Conservation (phyloP, 345 rosid genomes). For the Corchorus olitorius region DNA sequence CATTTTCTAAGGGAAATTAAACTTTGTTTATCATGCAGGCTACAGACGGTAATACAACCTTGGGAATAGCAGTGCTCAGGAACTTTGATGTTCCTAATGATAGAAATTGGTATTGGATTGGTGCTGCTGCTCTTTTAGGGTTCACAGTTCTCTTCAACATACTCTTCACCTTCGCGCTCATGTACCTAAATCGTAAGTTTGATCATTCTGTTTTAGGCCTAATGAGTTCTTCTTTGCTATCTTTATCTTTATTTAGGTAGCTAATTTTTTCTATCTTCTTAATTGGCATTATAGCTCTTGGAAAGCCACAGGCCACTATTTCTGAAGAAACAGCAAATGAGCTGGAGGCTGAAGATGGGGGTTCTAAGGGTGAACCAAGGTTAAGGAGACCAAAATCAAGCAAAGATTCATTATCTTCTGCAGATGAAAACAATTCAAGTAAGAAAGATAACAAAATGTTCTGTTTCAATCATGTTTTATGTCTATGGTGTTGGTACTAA, state of each 20-base stretch:
- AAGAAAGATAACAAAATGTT: conserved; percentile 24
- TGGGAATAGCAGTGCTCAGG: conserved; percentile 46
- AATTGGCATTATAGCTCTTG: conserved; percentile 39
- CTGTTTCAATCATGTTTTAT: background rate
- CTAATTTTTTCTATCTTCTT: background rate
- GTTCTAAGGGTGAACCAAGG: conserved; percentile 36
- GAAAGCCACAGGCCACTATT: conserved; percentile 54
- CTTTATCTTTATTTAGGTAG: conserved; percentile 7
- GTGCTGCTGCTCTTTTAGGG: conserved; percentile 50
- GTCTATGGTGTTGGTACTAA: background rate
- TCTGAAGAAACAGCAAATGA: conserved; percentile 49
- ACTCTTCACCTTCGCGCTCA: conserved; percentile 53
- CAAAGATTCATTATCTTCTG: conserved; percentile 39
- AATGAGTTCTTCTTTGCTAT: too few species aligned
- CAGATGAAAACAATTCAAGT: conserved; percentile 52
- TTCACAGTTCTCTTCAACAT: conserved; percentile 56
- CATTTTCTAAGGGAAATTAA: too few species aligned
- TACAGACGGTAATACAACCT: conserved; percentile 26
- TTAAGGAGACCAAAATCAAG: conserved; percentile 28
- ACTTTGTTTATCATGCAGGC: conserved; percentile 30
- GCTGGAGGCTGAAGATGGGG: conserved; percentile 30
- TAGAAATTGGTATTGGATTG: conserved; percentile 69
- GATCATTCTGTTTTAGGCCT: background rate
- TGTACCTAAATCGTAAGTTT: conserved; percentile 56
- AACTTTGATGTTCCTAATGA: conserved; percentile 37